A percentile compares a stretch with the other conserved stretches of the same genome.
phyloP scores from a whole-genome alignment of 2,329 filamentous ascomycete species.

The Colletotrichum eleusines region DNA sequence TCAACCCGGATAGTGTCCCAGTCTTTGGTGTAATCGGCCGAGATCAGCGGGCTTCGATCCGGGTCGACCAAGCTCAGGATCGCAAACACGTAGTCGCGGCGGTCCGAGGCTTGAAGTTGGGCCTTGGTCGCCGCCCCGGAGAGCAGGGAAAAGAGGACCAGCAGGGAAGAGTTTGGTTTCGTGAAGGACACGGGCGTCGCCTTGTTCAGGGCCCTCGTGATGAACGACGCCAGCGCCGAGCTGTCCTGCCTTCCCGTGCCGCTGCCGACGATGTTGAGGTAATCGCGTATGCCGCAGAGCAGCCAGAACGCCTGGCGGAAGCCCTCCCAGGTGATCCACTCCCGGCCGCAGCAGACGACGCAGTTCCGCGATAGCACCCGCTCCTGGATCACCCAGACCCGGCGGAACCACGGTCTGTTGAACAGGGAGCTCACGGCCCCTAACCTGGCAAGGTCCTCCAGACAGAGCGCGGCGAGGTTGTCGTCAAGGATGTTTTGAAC shows the following conservation, averaged over 20 bases:
- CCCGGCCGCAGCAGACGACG: slow-evolving; percentile 7
- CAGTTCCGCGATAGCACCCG: slow-evolving; percentile 4
- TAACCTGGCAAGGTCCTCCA: neutral
- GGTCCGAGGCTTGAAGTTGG: slow-evolving; percentile 20
- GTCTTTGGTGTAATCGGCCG: slow-evolving; percentile 13
- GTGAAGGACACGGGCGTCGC: slow-evolving; percentile 20
- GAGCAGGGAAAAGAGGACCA: slow-evolving; percentile 13
- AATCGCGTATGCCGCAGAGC: slow-evolving; percentile 17
- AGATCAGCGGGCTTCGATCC: neutral
- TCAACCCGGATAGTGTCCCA: slow-evolving; percentile 1
- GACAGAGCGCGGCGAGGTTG: neutral
- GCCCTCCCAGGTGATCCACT: neutral
- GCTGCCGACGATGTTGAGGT: slow-evolving; percentile 22
- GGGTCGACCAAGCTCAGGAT: slow-evolving; percentile 1
- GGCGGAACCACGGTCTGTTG: slow-evolving; percentile 13
- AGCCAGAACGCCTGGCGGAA: slow-evolving; percentile 16
- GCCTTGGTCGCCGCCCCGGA: slow-evolving; percentile 4
- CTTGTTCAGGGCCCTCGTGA: slow-evolving; percentile 9
- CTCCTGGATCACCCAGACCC: slow-evolving; percentile 29
- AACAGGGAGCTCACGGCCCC: slow-evolving; percentile 2
- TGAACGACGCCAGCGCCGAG: slow-evolving; percentile 3
- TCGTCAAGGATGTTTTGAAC: neutral
- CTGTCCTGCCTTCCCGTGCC: slow-evolving; percentile 12
- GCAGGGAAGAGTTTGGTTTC: neutral
- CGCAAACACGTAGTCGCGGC: slow-evolving; percentile 21